A percentile compares a stretch with the other conserved stretches of the same genome.
Conservation (phyloP, 2,329 filamentous ascomycete species). For the Botrytis sinoallii region DNA sequence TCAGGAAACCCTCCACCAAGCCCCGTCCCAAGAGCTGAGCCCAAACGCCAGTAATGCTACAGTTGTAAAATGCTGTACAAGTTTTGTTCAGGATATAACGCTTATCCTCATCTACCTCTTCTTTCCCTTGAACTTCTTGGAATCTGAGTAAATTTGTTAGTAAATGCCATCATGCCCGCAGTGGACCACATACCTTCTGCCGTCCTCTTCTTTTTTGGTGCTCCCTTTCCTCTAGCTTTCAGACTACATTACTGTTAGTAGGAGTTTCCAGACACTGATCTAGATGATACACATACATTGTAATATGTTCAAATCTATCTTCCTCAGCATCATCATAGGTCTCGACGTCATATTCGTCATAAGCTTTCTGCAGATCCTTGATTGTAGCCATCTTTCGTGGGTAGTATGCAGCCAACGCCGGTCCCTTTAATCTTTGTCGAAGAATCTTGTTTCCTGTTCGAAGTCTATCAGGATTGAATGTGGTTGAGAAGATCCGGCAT, state of each 20-base stretch:
- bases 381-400: constrained; percentile 64
- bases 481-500: constrained; percentile 88
- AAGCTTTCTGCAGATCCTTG: constrained; percentile 66
- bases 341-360: constrained; percentile 42
- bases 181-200: constrained; percentile 38
- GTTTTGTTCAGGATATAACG: constrained; percentile 20
- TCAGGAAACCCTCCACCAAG: neutral
- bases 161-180: neutral
- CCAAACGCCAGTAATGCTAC: constrained; percentile 35
- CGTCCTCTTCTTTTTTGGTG: constrained; percentile 86
- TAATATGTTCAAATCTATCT: constrained; percentile 55
- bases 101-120: constrained; percentile 40
- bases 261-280: constrained; percentile 59
- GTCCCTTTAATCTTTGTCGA: constrained; percentile 82
- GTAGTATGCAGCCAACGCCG: constrained; percentile 82
- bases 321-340: constrained; percentile 70
- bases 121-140: constrained; percentile 47
- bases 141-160: constrained; percentile 37
- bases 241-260: constrained; percentile 49
- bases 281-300: constrained; percentile 10
- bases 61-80: constrained; percentile 31
- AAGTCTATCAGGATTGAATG: constrained; percentile 79
- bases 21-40: neutral
- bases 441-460: constrained; percentile 91
- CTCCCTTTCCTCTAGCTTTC: constrained; percentile 79